Evolutionary conservation across 495 filamentous ascomycete species (phyloP), one percentile per base, ranked within the genome.

Genomic region (Penicillium fimorum): DNA sequence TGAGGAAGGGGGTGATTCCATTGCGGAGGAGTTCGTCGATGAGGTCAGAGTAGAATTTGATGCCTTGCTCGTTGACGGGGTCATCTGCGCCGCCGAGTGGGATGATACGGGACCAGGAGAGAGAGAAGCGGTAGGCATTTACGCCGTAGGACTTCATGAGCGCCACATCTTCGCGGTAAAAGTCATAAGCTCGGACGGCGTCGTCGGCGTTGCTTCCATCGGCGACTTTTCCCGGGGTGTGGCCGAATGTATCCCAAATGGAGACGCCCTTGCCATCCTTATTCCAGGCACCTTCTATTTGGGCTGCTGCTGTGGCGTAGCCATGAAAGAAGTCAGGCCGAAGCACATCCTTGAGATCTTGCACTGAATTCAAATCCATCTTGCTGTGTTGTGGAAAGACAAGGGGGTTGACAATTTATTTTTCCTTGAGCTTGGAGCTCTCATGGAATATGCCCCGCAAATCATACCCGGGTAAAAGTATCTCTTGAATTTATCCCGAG

Each of bases 241-340:
- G 77, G 60, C 79, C 84, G 76, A 89, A 89, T 17, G 78, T 82
- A 64, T 90, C 86, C 87, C 87, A 90, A 71, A 89, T 89, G 30
- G 84, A 85, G 42, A 80, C 76, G 29, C 84, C 85, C 50, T 86
- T 82, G 59, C 87, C 86, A 62, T 90, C 86, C 57, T 77, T 77
- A 32, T 84, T 71, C 60, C 78, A 76, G 20, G 85, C 83, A 42
- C 87, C 87, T 76, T 90, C 87, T 56, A 89, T 84, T 69, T 91
- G 87, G 1, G 68, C 50, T 29, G 70, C 70, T n/a, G 70, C 70
- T 35, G 69, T 74, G 2, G 69, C 69, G 45, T 68, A 74, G 7
- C 71, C 71, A n/a, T 71, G 69, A 22, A 60, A 72, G 59, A 74
- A 74, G 35, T 74, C 69, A 2, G 57, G 52, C 2, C 69, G 59